Evolutionary conservation across 495 filamentous ascomycete species (phyloP).

Genomic region (Patellaria atrata): DNA sequence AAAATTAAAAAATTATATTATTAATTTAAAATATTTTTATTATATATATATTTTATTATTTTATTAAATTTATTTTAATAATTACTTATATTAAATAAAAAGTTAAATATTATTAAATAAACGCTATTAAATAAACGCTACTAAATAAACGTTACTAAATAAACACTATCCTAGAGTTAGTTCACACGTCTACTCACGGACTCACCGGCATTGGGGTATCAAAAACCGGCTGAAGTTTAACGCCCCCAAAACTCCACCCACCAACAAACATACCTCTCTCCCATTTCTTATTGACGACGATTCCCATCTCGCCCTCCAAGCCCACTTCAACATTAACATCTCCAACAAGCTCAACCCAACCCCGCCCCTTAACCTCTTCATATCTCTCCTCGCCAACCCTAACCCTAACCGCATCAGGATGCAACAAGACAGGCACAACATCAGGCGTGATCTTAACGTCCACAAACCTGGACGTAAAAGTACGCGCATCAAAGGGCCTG

Average conservation of each 20-base stretch:
- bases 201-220: too few relatives aligned
- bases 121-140: too few relatives aligned
- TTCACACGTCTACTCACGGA: too few relatives aligned
- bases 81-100: too few relatives aligned
- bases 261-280: conserved; percentile 17
- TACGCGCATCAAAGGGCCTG: conserved; percentile 17
- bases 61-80: too few relatives aligned
- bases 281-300: conserved; percentile 19
- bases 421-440: conserved; percentile 19
- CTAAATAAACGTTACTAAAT: too few relatives aligned
- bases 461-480: conserved; percentile 17
- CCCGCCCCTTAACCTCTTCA: conserved; percentile 15
- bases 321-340: conserved; percentile 22
- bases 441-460: conserved; percentile 23
- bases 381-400: conserved; percentile 14
- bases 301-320: conserved; percentile 20
- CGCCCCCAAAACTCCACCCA: conserved; percentile 24
- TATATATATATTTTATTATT: too few relatives aligned
- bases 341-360: conserved; percentile 22
- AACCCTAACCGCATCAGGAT: conserved; percentile 22
- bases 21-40: too few relatives aligned
- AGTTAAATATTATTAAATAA: too few relatives aligned
- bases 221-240: conserved; percentile 21
- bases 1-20: too few relatives aligned
- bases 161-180: too few relatives aligned